A percentile compares a stretch with the other conserved stretches of the same genome.
Conservation (phyloP, 2,329 filamentous ascomycete genomes). For the Aspergillus jensenii region DNA sequence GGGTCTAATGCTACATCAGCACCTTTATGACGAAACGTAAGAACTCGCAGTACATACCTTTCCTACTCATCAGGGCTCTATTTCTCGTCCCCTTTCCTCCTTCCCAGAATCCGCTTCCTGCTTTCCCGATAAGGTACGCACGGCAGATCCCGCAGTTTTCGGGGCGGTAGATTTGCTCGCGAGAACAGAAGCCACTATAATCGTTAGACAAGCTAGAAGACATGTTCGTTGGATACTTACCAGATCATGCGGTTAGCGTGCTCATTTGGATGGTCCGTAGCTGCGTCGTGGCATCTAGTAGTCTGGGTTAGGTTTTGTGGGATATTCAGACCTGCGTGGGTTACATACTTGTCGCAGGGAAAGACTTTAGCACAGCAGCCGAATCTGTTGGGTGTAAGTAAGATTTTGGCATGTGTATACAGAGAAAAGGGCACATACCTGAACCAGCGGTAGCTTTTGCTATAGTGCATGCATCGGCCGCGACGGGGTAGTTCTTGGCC, state of each 20-base stretch:
- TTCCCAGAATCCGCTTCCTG: constrained; percentile 76
- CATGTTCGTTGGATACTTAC: constrained; percentile 29
- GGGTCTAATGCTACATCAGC: constrained; percentile 51
- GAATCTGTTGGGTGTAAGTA: constrained; percentile 42
- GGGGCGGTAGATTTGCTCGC: constrained; percentile 76
- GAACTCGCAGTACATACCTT: constrained; percentile 43
- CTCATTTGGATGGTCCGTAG: constrained; percentile 71
- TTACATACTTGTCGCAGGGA: constrained; percentile 54
- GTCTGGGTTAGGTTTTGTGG: constrained; percentile 5
- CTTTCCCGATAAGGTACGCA: constrained; percentile 66
- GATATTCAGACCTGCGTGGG: neutral
- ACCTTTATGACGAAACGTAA: neutral
- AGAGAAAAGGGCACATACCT: constrained; percentile 33
- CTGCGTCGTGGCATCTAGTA: constrained; percentile 69
- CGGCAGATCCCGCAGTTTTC: constrained; percentile 76
- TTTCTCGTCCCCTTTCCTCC: constrained; percentile 81
- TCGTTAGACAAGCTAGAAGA: neutral
- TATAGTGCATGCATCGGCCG: constrained; percentile 56
- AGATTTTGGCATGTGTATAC: neutral
- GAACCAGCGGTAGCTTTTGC: constrained; percentile 59
- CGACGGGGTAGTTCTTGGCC: constrained; percentile 55
- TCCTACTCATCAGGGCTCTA: constrained; percentile 68
- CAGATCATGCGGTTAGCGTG: constrained; percentile 85
- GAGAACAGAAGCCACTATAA: constrained; percentile 65
- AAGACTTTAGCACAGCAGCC: constrained; percentile 59